A percentile compares a stretch with the other conserved stretches of the same genome.
Conservation (phyloP, 1,284 basidiomycete genomes). For the Sparassis latifolia region DNA sequence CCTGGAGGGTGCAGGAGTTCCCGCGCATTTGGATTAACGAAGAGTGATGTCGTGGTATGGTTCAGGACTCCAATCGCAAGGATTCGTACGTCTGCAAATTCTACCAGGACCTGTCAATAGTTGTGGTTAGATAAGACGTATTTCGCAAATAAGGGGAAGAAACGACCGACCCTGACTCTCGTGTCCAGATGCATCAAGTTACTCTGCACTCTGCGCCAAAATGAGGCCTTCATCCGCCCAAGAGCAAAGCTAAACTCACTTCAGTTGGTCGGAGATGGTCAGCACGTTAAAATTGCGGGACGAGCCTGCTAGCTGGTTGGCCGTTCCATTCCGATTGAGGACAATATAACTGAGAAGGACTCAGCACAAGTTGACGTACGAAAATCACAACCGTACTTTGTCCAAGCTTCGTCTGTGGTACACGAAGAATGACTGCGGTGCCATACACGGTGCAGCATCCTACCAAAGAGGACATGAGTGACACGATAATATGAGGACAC, state of each 20-base stretch:
- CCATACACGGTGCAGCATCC: constrained; percentile 54
- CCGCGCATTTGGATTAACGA: constrained; percentile 59
- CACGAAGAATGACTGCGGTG: constrained; percentile 62
- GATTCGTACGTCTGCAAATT: constrained; percentile 67
- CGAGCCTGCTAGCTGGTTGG: constrained; percentile 59
- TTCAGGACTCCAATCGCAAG: constrained; percentile 62
- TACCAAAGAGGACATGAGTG: constrained; percentile 18
- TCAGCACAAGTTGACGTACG: neutral
- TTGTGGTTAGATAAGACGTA: constrained; percentile 4
- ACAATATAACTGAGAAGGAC: constrained; percentile 51
- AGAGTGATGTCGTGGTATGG: constrained; percentile 47
- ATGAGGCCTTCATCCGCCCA: neutral
- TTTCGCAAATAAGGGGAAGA: constrained; percentile 12
- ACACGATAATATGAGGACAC: neutral
- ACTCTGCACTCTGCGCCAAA: constrained; percentile 45
- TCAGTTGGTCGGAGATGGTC: constrained; percentile 64
- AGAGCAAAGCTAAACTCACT: constrained; percentile 36
- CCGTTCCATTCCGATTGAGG: constrained; percentile 65
- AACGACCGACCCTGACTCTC: constrained; percentile 42
- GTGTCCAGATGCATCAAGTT: constrained; percentile 60
- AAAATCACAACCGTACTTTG: constrained; percentile 43
- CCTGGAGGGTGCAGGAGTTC: constrained; percentile 64
- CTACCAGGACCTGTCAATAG: constrained; percentile 48
- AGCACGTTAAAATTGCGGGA: constrained; percentile 63
- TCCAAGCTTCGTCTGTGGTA: constrained; percentile 77